phyloP scores from a whole-genome alignment of 352 stramenopile species.

The Globisporangium cystogenes region DNA sequence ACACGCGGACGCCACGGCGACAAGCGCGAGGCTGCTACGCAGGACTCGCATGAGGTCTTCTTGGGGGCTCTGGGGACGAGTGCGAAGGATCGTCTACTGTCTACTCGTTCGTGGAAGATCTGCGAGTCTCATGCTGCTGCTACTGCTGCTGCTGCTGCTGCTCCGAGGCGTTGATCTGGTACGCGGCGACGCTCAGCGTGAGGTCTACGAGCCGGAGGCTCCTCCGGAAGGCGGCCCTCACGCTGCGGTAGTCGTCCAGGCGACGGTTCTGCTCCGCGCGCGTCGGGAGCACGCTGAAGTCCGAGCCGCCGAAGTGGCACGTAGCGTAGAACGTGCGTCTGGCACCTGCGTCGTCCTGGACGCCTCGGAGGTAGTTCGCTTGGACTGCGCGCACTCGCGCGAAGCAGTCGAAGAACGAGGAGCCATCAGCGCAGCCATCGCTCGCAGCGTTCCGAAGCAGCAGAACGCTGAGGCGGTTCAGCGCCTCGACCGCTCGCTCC shows the following conservation, averaged over 20 bases:
- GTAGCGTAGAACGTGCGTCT: slow-evolving; percentile 8
- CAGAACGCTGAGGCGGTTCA: slow-evolving; percentile 3
- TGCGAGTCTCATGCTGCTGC: too few relatives aligned
- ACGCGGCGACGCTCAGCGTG: slow-evolving; percentile 7
- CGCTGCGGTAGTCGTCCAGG: slow-evolving; percentile 11
- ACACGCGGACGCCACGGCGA: not conserved
- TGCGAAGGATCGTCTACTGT: too few relatives aligned
- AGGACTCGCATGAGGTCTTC: too few relatives aligned
- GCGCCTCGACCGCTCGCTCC: slow-evolving; percentile 2
- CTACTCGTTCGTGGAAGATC: too few relatives aligned
- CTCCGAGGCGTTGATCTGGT: slow-evolving; percentile 3
- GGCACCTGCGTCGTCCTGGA: not conserved
- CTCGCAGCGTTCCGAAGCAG: slow-evolving; percentile 7
- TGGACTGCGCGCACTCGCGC: slow-evolving; percentile 3
- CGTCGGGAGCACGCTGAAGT: slow-evolving; percentile 5
- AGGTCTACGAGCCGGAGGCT: slow-evolving; percentile 7
- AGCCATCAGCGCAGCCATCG: not conserved
- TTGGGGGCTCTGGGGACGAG: too few relatives aligned
- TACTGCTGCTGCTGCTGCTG: not conserved
- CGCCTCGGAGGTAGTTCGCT: slow-evolving; percentile 3
- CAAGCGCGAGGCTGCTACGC: not conserved
- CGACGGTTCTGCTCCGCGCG: not conserved
- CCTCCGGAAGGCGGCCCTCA: not conserved
- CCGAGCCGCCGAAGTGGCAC: slow-evolving; percentile 6
- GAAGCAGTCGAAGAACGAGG: not conserved